Percentiles rank a stretch among this genome's conserved stretches.
phyloP scores from a whole-genome alignment of 2,329 filamentous ascomycete genomes.

The Talaromyces sp. region DNA sequence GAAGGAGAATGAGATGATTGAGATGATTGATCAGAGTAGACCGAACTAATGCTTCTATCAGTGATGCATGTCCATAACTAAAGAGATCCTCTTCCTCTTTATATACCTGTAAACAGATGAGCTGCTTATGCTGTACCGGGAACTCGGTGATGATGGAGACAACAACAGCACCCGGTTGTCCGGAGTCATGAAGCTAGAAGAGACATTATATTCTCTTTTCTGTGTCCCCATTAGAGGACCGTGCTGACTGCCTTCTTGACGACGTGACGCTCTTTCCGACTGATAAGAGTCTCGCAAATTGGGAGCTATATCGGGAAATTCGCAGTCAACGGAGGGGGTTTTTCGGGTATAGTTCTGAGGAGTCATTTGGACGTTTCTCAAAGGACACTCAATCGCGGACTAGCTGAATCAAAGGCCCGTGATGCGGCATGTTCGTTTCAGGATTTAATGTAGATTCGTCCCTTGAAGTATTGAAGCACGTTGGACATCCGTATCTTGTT shows the following conservation, averaged over 20 bases:
- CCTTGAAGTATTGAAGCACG: background rate
- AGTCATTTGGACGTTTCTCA: background rate
- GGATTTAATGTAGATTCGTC: background rate
- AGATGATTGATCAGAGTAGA: constrained; percentile 4
- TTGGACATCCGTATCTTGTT: background rate
- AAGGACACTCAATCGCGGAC: background rate
- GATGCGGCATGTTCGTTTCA: background rate
- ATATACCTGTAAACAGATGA: constrained; percentile 1
- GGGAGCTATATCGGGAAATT: background rate
- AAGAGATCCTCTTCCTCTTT: background rate
- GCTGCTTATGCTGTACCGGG: background rate
- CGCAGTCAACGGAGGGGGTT: background rate
- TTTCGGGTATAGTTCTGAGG: background rate
- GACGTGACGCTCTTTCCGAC: background rate
- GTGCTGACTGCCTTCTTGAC: background rate
- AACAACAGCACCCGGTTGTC: background rate
- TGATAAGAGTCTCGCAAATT: background rate
- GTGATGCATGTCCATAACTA: background rate
- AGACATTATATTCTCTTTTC: background rate
- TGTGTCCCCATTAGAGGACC: background rate
- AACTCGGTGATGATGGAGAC: background rate
- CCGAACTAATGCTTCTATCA: constrained; percentile 2
- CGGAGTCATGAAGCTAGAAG: background rate
- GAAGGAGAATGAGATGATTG: constrained; percentile 5
- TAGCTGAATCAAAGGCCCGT: background rate